Conservation (phyloP, 345 rosid species). For the Laguncularia racemosa region DNA sequence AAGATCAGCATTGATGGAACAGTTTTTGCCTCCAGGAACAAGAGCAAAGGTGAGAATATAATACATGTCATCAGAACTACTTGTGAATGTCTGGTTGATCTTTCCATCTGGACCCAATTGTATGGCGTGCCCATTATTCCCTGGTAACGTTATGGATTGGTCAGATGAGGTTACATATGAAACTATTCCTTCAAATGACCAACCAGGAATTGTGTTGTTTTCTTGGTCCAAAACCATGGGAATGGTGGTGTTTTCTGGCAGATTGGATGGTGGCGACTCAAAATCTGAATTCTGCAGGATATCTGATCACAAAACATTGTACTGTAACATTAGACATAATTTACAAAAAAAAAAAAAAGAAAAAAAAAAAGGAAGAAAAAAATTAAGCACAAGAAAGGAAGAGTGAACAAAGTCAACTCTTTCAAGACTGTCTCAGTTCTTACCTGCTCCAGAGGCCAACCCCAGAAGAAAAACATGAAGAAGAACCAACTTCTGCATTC, state of each 20-base stretch:
- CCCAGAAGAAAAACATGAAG: conserved; percentile 20
- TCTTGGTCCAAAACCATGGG: conserved; percentile 21
- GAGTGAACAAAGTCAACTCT: background rate
- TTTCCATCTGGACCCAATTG: conserved; percentile 47
- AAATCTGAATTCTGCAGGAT: conserved; percentile 49
- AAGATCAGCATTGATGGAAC: conserved; percentile 23
- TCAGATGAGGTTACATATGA: conserved; percentile 26
- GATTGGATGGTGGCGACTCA: conserved; percentile 36
- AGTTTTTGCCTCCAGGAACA: conserved; percentile 29
- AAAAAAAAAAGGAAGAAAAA: background rate
- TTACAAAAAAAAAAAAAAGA: background rate
- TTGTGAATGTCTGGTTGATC: conserved; percentile 48
- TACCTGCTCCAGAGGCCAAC: conserved; percentile 24
- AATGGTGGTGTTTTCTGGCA: conserved; percentile 12
- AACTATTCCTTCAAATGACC: conserved; percentile 44
- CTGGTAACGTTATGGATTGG: no score
- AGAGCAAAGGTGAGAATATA: conserved; percentile 40
- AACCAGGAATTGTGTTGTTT: conserved; percentile 48
- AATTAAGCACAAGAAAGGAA: background rate
- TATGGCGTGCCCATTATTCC: conserved; percentile 35
- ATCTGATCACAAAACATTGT: conserved; percentile 15
- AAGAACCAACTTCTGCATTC: conserved; percentile 8
- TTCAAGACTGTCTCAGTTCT: background rate
- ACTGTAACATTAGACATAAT: background rate
- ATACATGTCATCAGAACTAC: conserved; percentile 20